Base-by-base conservation (phyloP, 2,329 filamentous ascomycete genomes). In the Lachnellula willkommii region DNA sequence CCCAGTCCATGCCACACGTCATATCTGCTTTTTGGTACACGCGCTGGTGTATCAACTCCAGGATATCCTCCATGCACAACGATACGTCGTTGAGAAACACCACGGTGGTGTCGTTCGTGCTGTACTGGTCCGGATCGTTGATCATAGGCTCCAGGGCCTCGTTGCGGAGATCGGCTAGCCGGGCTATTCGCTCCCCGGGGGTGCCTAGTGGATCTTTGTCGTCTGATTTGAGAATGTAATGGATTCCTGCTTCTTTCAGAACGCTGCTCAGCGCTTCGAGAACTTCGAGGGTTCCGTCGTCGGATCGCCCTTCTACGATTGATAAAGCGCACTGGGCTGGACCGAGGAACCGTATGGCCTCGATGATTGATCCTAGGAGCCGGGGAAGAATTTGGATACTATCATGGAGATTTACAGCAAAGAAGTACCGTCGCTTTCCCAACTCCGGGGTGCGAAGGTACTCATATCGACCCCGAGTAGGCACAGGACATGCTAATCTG, bases 1-100 rank as follows among this genome's bases (percentile, higher is more conserved):
- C 75, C 80, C 81, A 85, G 65, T 85, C 81, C 74, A 85, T 78
- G 5, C 72, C 79, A 61, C 81, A 85, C 0, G 75, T 77, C 77
- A 82, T 82, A 63, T 80, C 76, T 7, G 80, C 81, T 2, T 65
- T 67, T 39, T 79, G 77, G 3, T 60, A 60, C 5, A 57, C 61
- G 26, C 72, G 75, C 65, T 84, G 80, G 59, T 79, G 72, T 1
- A 77, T 62, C 1, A 84, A 70, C 65, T 84, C 82, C 3, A 86
- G 71, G 15, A 85, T 74, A 59, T 85, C 81, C 40, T 83, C 79
- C 47, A 43, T 57, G 14, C 80, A 83, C 5, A 71, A 67, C 2
- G 76, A 75, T 11, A 83, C 76, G 59, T 83, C 78, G 66, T 82
- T 80, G 47, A 83, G 63, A 58, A 82, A 82, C 12, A 82, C 51